A percentile compares a stretch with the other conserved stretches of the same genome.
Evolutionary conservation across 805 yeast genomes (phyloP).

Genomic region (Cyberlindnera americana): DNA sequence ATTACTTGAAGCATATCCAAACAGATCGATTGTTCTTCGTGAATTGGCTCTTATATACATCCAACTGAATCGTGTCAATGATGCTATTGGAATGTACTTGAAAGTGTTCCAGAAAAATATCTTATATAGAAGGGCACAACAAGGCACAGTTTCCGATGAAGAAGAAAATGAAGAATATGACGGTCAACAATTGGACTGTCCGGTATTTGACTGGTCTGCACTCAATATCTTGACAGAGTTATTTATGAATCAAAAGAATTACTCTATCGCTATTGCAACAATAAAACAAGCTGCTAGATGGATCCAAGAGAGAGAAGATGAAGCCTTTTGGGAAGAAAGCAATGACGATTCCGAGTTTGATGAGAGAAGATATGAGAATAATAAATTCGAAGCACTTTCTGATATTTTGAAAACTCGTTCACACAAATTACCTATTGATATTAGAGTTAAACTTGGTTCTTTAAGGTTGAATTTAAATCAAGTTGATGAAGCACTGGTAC

Average conservation of each 20-base stretch:
- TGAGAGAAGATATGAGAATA: slow-evolving; percentile 51
- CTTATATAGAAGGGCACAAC: slow-evolving; percentile 37
- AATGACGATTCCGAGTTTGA: slow-evolving; percentile 83
- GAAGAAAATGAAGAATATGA: slow-evolving; percentile 25
- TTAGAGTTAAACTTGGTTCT: slow-evolving; percentile 75
- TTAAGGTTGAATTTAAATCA: slow-evolving; percentile 64
- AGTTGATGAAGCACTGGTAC: slow-evolving; percentile 66
- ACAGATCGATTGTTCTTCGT: slow-evolving; percentile 54
- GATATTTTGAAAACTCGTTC: slow-evolving; percentile 35
- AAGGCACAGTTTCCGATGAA: no score
- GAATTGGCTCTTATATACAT: slow-evolving; percentile 54
- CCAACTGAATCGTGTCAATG: slow-evolving; percentile 55
- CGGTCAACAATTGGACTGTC: slow-evolving; percentile 29
- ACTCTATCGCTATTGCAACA: slow-evolving; percentile 57
- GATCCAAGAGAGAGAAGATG: slow-evolving; percentile 66
- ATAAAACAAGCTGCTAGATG: slow-evolving; percentile 76
- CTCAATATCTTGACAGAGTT: slow-evolving; percentile 81
- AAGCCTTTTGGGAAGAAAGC: slow-evolving; percentile 41
- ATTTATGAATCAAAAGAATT: slow-evolving; percentile 65
- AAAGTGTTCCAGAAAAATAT: slow-evolving; percentile 60
- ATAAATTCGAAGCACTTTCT: slow-evolving; percentile 39
- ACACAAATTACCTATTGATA: slow-evolving; percentile 74
- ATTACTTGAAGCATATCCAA: slow-evolving; percentile 53
- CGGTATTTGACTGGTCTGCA: slow-evolving; percentile 83
- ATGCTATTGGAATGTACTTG: slow-evolving; percentile 70